Conservation (phyloP, 2,329 filamentous ascomycete genomes). For the Fusarium drepaniforme region DNA sequence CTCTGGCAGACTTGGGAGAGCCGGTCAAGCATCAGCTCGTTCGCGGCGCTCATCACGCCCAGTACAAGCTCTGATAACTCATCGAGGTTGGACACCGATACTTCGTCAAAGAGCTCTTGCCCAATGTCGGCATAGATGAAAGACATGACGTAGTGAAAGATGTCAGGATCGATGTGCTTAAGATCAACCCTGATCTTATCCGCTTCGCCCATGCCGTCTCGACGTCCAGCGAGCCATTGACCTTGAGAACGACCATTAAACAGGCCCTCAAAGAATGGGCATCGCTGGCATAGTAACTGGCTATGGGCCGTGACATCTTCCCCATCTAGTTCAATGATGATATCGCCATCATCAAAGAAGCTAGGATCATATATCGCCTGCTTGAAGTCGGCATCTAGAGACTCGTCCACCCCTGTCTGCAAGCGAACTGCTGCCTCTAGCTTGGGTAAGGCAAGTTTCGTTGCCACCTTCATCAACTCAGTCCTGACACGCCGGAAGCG, state of each 20-base stretch:
- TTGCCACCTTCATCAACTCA: slow-evolving; percentile 90
- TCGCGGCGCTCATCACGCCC: slow-evolving; percentile 89
- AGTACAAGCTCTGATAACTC: slow-evolving; percentile 90
- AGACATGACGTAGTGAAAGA: slow-evolving; percentile 83
- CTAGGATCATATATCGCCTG: slow-evolving; percentile 74
- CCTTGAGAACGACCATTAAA: slow-evolving; percentile 91
- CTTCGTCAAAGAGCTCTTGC: slow-evolving; percentile 82
- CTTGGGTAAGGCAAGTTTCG: slow-evolving; percentile 74
- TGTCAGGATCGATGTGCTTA: slow-evolving; percentile 78
- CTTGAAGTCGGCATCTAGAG: slow-evolving; percentile 77
- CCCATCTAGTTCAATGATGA: slow-evolving; percentile 82
- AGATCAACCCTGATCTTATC: slow-evolving; percentile 79
- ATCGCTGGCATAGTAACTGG: slow-evolving; percentile 82
- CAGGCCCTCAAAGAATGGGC: slow-evolving; percentile 91
- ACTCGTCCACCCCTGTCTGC: slow-evolving; percentile 74
- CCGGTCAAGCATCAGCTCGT: slow-evolving; percentile 95
- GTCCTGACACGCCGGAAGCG: slow-evolving; percentile 83
- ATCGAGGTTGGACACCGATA: slow-evolving; percentile 78
- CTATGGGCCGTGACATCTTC: slow-evolving; percentile 82
- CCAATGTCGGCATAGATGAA: slow-evolving; percentile 89
- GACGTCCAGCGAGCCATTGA: slow-evolving; percentile 82
- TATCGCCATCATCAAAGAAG: slow-evolving; percentile 85
- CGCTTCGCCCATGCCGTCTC: slow-evolving; percentile 54
- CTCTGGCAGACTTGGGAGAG: slow-evolving; percentile 91
- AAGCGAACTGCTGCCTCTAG: slow-evolving; percentile 83